Conservation (phyloP, 2,329 filamentous ascomycete species). For the Diaporthe caulivora region DNA sequence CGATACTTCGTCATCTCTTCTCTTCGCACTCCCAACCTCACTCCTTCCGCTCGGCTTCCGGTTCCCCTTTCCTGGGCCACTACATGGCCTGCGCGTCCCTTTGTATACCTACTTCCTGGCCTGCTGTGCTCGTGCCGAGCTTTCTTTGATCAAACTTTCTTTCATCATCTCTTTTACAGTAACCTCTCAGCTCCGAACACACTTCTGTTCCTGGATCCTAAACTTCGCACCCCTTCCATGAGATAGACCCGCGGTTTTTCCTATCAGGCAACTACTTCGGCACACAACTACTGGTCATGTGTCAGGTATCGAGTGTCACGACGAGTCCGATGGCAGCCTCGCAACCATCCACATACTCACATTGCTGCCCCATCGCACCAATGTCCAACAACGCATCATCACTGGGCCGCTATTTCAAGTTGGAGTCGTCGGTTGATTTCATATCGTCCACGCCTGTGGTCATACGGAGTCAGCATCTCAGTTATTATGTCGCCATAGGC, state of each 20-base stretch:
- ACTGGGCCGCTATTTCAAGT: slow-evolving; percentile 41
- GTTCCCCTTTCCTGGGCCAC: not conserved
- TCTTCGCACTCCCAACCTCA: not conserved
- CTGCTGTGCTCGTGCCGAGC: slow-evolving; percentile 25
- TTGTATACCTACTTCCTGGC: slow-evolving; percentile 14
- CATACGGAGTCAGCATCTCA: slow-evolving; percentile 48
- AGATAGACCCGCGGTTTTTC: not conserved
- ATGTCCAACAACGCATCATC: slow-evolving; percentile 43
- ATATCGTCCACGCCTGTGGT: slow-evolving; percentile 46
- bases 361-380: slow-evolving; percentile 34
- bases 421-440: slow-evolving; percentile 43
- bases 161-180: not conserved
- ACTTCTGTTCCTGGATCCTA: not conserved
- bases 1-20: slow-evolving; percentile 34
- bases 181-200: not conserved
- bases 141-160: not conserved
- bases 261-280: not conserved
- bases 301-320: slow-evolving; percentile 31
- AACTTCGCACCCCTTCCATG: not conserved
- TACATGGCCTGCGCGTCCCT: slow-evolving; percentile 21
- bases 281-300: slow-evolving; percentile 32
- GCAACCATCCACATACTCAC: slow-evolving; percentile 27
- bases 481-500: slow-evolving; percentile 57
- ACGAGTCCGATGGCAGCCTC: slow-evolving; percentile 35
- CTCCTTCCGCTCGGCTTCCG: slow-evolving; percentile 23